Evolutionary conservation across 495 filamentous ascomycete species (phyloP).

Genomic region (Viridothelium virens): DNA sequence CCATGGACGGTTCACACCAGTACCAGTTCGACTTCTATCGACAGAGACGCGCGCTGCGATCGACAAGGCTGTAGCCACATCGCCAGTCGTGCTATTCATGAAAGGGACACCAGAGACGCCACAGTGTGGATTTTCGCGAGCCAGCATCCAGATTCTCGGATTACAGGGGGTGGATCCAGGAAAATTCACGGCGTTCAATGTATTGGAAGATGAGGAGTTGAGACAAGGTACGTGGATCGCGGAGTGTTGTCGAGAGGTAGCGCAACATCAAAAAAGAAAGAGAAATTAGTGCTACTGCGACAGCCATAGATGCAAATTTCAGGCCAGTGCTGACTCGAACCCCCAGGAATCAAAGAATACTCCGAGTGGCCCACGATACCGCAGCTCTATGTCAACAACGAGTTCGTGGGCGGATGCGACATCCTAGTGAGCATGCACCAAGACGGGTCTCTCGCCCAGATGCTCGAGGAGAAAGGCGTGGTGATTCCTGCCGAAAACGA

Average conservation of each 20-base stretch:
- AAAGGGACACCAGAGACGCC: constrained; percentile 95
- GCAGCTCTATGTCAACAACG: constrained; percentile 87
- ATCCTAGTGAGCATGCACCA: constrained; percentile 97
- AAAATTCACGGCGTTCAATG: constrained; percentile 96
- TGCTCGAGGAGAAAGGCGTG: constrained; percentile 85
- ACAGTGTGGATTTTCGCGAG: constrained; percentile 96
- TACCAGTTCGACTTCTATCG: constrained; percentile 60
- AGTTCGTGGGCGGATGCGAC: constrained; percentile 95
- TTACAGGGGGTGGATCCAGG: constrained; percentile 92
- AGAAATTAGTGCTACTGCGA: no score
- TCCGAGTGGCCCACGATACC: constrained; percentile 99
- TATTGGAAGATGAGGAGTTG: constrained; percentile 81
- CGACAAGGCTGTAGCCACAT: constrained; percentile 73
- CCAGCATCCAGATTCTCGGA: constrained; percentile 88
- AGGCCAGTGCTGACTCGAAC: not conserved
- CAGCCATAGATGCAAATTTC: no score
- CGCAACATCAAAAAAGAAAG: not conserved
- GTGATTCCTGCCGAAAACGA: constrained; percentile 42
- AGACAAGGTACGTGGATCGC: constrained; percentile 59
- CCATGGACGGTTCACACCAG: constrained; percentile 29
- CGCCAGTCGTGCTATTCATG: constrained; percentile 96
- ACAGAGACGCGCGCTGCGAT: constrained; percentile 69
- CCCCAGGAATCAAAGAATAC: constrained; percentile 90
- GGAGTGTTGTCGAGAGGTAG: not conserved
- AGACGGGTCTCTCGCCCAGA: constrained; percentile 82